These are phyloP conservation scores for Zymoseptoria pseudotritici DNA, from an alignment of 2,329 filamentous ascomycete species.

Conservation along the genomic window DNA sequence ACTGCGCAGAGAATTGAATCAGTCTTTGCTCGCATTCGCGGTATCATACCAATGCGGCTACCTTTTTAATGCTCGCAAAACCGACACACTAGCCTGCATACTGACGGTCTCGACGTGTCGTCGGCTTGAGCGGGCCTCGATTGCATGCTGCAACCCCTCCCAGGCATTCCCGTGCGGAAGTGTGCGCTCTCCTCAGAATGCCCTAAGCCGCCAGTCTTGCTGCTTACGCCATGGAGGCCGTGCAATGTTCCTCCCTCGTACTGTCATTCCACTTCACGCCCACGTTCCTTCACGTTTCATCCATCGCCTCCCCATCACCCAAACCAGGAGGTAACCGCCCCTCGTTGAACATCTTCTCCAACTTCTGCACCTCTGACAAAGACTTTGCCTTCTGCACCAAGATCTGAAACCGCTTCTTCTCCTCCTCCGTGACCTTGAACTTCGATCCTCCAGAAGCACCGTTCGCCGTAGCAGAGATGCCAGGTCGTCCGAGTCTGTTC, in stretches of 20 bases:
- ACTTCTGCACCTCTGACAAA: slow-evolving; percentile 75
- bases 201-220: background rate
- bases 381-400: slow-evolving; percentile 84
- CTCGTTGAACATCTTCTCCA: slow-evolving; percentile 90
- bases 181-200: background rate
- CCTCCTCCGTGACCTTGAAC: slow-evolving; percentile 65
- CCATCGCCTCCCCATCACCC: slow-evolving; percentile 25
- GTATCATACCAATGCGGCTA: no score
- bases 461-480: slow-evolving; percentile 50
- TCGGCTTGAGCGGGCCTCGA: background rate
- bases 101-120: no score
- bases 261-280: background rate
- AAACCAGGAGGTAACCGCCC: slow-evolving; percentile 61
- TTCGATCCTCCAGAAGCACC: slow-evolving; percentile 37
- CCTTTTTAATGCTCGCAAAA: no score
- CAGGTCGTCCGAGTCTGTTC: slow-evolving; percentile 31
- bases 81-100: no score
- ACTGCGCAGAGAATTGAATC: no score
- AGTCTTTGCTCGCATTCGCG: no score
- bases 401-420: slow-evolving; percentile 77
- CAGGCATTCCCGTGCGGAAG: background rate
- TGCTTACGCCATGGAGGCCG: background rate
- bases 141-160: background rate
- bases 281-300: slow-evolving; percentile 24
- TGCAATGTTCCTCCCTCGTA: background rate